These are phyloP conservation scores for Podaxis sp. DNA, from an alignment of 768 basidiomycete genomes.

Conservation along the genomic window DNA sequence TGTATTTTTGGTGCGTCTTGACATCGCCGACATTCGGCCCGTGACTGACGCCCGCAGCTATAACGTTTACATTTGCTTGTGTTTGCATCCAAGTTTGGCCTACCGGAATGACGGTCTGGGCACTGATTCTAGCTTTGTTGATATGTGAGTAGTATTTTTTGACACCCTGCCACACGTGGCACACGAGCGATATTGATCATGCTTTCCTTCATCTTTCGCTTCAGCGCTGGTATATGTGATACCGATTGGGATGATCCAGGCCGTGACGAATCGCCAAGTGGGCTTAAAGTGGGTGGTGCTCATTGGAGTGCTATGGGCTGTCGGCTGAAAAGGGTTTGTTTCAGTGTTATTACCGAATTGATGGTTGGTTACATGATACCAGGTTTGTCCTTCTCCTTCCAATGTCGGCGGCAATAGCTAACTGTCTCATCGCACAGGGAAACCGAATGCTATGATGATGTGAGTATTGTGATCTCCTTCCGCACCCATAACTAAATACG, in stretches of 20 bases:
- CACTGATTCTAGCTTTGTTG: constrained; percentile 50
- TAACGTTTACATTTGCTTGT: constrained; percentile 62
- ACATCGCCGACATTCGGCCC: background rate
- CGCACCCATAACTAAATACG: constrained; percentile 3
- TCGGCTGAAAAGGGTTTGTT: constrained; percentile 2
- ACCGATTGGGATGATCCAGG: constrained; percentile 80
- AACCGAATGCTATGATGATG: constrained; percentile 78
- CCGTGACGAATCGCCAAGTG: constrained; percentile 79
- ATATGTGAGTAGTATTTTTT: constrained; percentile 32
- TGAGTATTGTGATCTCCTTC: constrained; percentile 25
- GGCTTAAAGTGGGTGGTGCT: constrained; percentile 42
- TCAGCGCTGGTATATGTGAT: constrained; percentile 59
- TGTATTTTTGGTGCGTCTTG: constrained; percentile 41
- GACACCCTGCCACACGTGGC: background rate
- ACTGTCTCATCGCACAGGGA: constrained; percentile 37
- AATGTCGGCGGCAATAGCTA: constrained; percentile 5
- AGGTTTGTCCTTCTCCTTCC: constrained; percentile 25
- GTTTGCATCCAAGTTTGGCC: constrained; percentile 64
- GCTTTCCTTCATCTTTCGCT: background rate
- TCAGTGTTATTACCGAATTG: constrained; percentile 70
- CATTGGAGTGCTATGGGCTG: background rate
- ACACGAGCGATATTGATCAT: constrained; percentile 7
- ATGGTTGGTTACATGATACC: constrained; percentile 61
- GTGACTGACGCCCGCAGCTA: constrained; percentile 25
- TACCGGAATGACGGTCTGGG: constrained; percentile 71